These are phyloP conservation scores for Crithidia mellificae DNA, from an alignment of 208 protist species.

Conservation along the genomic window DNA sequence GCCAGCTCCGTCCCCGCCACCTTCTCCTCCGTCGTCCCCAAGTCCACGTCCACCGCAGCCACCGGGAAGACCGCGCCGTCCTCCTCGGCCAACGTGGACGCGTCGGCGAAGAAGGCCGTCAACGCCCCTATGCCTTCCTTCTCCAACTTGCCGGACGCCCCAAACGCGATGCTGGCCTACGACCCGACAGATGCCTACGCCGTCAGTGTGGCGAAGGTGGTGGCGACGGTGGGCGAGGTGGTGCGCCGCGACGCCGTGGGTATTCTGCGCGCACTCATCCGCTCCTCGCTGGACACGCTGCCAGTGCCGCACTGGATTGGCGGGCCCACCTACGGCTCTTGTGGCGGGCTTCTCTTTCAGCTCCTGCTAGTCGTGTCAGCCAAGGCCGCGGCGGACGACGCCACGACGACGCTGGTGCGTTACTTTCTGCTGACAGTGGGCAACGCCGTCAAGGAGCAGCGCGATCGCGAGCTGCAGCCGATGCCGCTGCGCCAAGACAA, in stretches of 20 bases:
- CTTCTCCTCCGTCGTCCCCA: constrained; percentile 6
- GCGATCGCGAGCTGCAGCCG: constrained; percentile 26
- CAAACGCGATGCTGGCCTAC: not conserved
- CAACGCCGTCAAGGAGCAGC: constrained; percentile 43
- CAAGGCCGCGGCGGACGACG: constrained; percentile 44
- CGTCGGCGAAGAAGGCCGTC: constrained; percentile 3
- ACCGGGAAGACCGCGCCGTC: constrained; percentile 3
- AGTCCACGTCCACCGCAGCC: not conserved
- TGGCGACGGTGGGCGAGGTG: constrained; percentile 34
- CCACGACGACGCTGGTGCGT: constrained; percentile 53
- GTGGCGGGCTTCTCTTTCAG: constrained; percentile 83
- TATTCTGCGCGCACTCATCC: constrained; percentile 58
- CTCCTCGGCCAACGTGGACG: not conserved
- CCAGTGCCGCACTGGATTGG: constrained; percentile 53
- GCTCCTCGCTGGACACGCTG: constrained; percentile 56
- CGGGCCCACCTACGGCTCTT: constrained; percentile 69
- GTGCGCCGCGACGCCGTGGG: constrained; percentile 48
- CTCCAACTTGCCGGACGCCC: constrained; percentile 9
- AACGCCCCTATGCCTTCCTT: not conserved
- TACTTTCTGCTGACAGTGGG: constrained; percentile 72
- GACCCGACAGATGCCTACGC: constrained; percentile 24
- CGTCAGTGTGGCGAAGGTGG: constrained; percentile 16
- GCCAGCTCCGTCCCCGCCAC: not conserved
- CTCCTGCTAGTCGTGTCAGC: constrained; percentile 64
- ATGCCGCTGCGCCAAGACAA: not conserved